Percentiles rank a stretch among this genome's conserved stretches.
Conservation (phyloP, 768 basidiomycete genomes). For the Russula emetica region DNA sequence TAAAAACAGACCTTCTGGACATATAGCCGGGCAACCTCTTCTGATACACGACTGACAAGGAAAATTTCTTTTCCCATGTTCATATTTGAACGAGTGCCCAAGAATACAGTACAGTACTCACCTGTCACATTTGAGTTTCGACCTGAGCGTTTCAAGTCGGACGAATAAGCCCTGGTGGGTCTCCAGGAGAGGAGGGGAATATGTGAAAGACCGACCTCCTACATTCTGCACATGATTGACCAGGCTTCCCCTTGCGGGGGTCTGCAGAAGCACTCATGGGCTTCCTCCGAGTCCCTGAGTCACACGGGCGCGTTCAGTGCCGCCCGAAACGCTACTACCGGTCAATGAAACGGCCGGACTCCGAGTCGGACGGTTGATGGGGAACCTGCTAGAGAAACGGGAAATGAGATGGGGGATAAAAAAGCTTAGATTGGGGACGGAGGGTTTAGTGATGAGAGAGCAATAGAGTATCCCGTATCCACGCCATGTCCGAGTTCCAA, state of each 20-base stretch:
- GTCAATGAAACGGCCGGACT: not conserved
- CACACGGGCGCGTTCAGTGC: not conserved
- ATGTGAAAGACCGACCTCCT: slow-evolving; percentile 37
- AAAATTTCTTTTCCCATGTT: slow-evolving; percentile 38
- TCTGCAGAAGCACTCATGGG: slow-evolving; percentile 22
- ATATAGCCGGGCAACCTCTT: slow-evolving; percentile 49
- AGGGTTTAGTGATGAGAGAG: not conserved
- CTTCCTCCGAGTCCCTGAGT: not conserved
- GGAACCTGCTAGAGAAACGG: not conserved
- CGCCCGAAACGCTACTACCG: not conserved
- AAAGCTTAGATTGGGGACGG: not conserved
- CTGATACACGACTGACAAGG: slow-evolving; percentile 55
- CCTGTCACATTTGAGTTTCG: slow-evolving; percentile 55
- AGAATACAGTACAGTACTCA: not conserved
- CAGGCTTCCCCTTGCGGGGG: slow-evolving; percentile 34
- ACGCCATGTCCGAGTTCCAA: slow-evolving; percentile 18
- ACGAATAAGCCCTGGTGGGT: not conserved
- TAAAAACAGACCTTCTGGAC: slow-evolving; percentile 43
- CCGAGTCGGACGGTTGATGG: not conserved
- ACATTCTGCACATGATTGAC: slow-evolving; percentile 51
- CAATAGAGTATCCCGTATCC: not conserved
- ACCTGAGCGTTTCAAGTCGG: slow-evolving; percentile 32
- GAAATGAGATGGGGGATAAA: not conserved
- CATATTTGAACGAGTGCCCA: no score
- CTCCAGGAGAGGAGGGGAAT: not conserved